These are phyloP conservation scores for Lachnellula arida DNA, from an alignment of 2,329 filamentous ascomycete species.

Conservation along the genomic window DNA sequence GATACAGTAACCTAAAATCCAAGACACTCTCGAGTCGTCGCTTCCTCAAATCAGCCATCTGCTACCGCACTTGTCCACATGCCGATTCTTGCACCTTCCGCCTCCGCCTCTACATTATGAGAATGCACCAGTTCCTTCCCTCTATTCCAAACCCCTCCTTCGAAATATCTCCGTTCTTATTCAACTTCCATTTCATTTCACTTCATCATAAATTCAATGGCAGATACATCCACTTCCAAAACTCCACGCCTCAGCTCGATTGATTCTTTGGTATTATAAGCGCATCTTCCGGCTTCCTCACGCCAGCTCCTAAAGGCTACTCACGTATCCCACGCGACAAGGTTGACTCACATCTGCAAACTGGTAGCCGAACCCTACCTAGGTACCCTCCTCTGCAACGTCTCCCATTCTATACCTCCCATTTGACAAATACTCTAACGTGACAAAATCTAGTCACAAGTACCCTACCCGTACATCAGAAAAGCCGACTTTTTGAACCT, in stretches of 20 bases:
- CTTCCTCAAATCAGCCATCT: too few relatives aligned
- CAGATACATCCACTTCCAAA: not conserved
- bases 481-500: constrained; percentile 17
- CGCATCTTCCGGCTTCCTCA: constrained; percentile 6
- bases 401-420: not conserved
- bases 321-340: constrained; percentile 12
- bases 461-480: constrained; percentile 24
- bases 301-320: constrained; percentile 21
- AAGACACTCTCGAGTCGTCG: too few relatives aligned
- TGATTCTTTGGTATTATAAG: constrained; percentile 11
- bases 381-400: too few relatives aligned
- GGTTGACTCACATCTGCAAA: constrained; percentile 17
- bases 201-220: not conserved
- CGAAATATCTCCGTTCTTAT: too few relatives aligned
- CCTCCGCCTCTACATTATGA: too few relatives aligned
- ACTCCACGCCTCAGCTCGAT: not conserved
- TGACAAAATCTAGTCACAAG: constrained; percentile 22
- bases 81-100: too few relatives aligned
- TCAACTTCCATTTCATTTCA: not conserved
- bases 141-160: too few relatives aligned
- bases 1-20: too few relatives aligned
- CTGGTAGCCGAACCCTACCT: constrained; percentile 3
- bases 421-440: constrained; percentile 7
- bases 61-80: too few relatives aligned
- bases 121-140: too few relatives aligned